phyloP scores from a whole-genome alignment of 1,284 basidiomycete genomes.

The Ceratobasidium sp. region DNA sequence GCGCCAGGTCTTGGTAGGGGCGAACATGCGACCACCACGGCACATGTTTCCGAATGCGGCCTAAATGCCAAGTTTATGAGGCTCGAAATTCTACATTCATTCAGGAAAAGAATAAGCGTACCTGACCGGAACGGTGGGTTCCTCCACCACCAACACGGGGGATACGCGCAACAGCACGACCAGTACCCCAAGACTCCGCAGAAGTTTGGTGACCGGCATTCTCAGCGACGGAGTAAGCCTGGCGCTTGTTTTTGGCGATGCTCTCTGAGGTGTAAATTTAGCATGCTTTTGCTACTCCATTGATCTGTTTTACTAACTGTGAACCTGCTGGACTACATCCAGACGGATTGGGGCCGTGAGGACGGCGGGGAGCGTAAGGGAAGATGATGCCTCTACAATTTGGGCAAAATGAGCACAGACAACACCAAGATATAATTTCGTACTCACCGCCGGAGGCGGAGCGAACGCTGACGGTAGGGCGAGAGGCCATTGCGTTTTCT shows the following conservation, averaged over 20 bases:
- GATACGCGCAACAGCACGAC: conserved; percentile 99
- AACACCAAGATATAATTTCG: neutral
- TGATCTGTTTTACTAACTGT: conserved; percentile 78
- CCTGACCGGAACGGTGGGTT: conserved; percentile 98
- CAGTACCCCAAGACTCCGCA: conserved; percentile 99
- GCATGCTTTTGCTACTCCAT: neutral
- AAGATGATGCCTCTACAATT: conserved; percentile 82
- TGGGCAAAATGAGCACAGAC: neutral
- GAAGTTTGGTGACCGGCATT: conserved; percentile 99
- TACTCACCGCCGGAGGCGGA: conserved; percentile 78
- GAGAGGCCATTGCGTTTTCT: conserved; percentile 79
- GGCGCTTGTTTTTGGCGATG: conserved; percentile 98
- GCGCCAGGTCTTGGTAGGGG: conserved; percentile 99
- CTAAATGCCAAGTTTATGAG: conserved; percentile 58
- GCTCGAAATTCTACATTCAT: neutral
- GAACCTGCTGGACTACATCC: conserved; percentile 97
- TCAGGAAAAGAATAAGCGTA: conserved; percentile 60
- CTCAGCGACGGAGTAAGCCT: conserved; percentile 96
- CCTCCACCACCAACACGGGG: conserved; percentile 99
- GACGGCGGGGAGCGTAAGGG: conserved; percentile 95
- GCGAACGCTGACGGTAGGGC: conserved; percentile 89
- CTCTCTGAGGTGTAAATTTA: conserved; percentile 76
- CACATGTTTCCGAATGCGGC: conserved; percentile 99
- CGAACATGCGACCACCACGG: conserved; percentile 99
- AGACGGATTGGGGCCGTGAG: conserved; percentile 98